Conservation (phyloP, 1,284 basidiomycete genomes). For the Rhodotorula sp. region DNA sequence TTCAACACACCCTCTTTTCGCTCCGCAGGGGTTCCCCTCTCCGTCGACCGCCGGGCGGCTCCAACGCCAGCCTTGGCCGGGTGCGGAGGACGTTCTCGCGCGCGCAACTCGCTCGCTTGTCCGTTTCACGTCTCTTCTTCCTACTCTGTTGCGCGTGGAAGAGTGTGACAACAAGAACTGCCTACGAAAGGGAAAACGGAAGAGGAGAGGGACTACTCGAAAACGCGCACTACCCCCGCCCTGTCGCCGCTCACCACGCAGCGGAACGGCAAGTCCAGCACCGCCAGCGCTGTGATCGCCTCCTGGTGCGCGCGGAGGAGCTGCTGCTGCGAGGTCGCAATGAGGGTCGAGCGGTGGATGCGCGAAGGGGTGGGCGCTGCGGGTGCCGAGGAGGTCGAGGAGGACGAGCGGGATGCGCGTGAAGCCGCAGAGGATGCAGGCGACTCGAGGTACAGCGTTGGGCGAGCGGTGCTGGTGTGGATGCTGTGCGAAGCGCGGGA, state of each 20-base stretch:
- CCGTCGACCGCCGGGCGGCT: neutral
- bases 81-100: neutral
- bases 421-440: slow-evolving; percentile 6
- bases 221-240: slow-evolving; percentile 76
- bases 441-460: slow-evolving; percentile 27
- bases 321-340: slow-evolving; percentile 75
- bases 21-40: neutral
- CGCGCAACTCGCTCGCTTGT: neutral
- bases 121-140: neutral
- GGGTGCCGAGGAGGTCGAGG: neutral
- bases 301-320: slow-evolving; percentile 78
- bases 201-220: slow-evolving; percentile 26
- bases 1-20: slow-evolving; percentile 4
- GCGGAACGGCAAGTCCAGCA: slow-evolving; percentile 82
- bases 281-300: slow-evolving; percentile 73
- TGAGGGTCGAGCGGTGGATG: slow-evolving; percentile 68
- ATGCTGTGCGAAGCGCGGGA: slow-evolving; percentile 7
- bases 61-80: neutral
- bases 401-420: slow-evolving; percentile 6
- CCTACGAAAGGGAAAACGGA: neutral
- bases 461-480: slow-evolving; percentile 26
- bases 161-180: neutral
- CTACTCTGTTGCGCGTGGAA: neutral
- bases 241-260: slow-evolving; percentile 84
- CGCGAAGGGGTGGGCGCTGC: slow-evolving; percentile 11